A percentile compares a stretch with the other conserved stretches of the same genome.
Conservation (phyloP, 805 yeast genomes). For the Kregervanrija fluxuum region DNA sequence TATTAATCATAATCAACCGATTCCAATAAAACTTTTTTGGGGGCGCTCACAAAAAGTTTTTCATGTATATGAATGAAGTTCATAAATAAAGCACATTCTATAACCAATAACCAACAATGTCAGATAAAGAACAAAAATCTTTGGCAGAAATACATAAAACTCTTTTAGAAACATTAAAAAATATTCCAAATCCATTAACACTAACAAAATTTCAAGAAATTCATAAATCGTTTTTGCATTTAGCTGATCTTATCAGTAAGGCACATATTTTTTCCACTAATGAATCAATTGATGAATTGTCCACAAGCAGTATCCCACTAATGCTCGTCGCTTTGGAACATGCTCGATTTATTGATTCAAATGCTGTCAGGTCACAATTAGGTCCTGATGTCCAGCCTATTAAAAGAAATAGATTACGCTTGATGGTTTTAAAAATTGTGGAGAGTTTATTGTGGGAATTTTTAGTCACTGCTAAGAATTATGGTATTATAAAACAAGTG, state of each 20-base stretch:
- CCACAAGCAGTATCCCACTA: slow-evolving; percentile 1
- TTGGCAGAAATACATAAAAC: background rate
- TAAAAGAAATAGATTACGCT: slow-evolving; percentile 9
- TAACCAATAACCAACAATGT: too few species aligned
- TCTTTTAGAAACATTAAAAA: background rate
- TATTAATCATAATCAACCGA: too few species aligned
- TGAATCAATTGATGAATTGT: slow-evolving; percentile 9
- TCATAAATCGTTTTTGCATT: slow-evolving; percentile 7
- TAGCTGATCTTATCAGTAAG: slow-evolving; percentile 2
- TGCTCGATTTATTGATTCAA: slow-evolving; percentile 10
- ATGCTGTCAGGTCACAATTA: slow-evolving; percentile 11
- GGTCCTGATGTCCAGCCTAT: background rate
- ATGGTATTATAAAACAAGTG: background rate
- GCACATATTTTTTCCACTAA: slow-evolving; percentile 8
- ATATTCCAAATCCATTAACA: background rate
- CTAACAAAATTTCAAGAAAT: slow-evolving; percentile 6
- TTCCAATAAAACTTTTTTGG: too few species aligned
- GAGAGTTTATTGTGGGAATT: slow-evolving; percentile 6
- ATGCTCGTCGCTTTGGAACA: slow-evolving; percentile 4
- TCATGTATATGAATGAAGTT: too few species aligned
- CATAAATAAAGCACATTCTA: too few species aligned
- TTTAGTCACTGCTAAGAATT: background rate
- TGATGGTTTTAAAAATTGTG: slow-evolving; percentile 7
- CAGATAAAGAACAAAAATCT: background rate
- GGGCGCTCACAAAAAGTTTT: too few species aligned